phyloP scores from a whole-genome alignment of 2,329 filamentous ascomycete genomes.

The Fusarium hainanense region DNA sequence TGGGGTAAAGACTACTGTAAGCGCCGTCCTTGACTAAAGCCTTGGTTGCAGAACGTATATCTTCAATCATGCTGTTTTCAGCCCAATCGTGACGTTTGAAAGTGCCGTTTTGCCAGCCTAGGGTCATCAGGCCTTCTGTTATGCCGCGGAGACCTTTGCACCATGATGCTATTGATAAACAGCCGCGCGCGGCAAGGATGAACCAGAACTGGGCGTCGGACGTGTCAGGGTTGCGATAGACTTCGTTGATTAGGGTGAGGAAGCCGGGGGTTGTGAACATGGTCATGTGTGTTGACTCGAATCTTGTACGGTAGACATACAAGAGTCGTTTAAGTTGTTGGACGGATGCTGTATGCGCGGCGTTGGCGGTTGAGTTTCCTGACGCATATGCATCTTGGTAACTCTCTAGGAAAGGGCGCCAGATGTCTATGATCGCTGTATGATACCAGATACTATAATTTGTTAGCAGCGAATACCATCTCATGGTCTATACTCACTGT shows the following conservation, averaged over 20 bases:
- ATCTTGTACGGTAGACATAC: constrained; percentile 9
- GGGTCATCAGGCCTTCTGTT: constrained; percentile 7
- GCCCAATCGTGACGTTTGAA: constrained; percentile 6
- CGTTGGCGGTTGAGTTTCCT: background rate
- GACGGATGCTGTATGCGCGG: background rate
- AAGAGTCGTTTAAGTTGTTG: constrained; percentile 6
- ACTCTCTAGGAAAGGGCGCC: background rate
- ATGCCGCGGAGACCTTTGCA: constrained; percentile 17
- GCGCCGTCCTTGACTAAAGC: background rate
- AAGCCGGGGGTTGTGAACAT: constrained; percentile 12
- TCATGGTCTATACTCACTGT: constrained; percentile 2
- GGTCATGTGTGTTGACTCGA: constrained; percentile 11
- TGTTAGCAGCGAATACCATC: background rate
- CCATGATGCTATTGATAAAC: constrained; percentile 6
- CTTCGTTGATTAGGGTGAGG: constrained; percentile 5
- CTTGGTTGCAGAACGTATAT: background rate
- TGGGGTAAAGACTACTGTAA: constrained; percentile 21
- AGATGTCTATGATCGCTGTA: constrained; percentile 5
- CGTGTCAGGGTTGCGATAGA: background rate
- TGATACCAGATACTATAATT: constrained; percentile 9
- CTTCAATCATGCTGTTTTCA: constrained; percentile 5
- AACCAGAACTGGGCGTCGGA: constrained; percentile 19
- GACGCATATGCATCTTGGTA: background rate
- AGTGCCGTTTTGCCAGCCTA: constrained; percentile 12
- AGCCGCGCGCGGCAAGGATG: constrained; percentile 1